A percentile compares a stretch with the other conserved stretches of the same genome.
phyloP scores from a whole-genome alignment of 106 monocot genomes.

The Ottelia alismoides region DNA sequence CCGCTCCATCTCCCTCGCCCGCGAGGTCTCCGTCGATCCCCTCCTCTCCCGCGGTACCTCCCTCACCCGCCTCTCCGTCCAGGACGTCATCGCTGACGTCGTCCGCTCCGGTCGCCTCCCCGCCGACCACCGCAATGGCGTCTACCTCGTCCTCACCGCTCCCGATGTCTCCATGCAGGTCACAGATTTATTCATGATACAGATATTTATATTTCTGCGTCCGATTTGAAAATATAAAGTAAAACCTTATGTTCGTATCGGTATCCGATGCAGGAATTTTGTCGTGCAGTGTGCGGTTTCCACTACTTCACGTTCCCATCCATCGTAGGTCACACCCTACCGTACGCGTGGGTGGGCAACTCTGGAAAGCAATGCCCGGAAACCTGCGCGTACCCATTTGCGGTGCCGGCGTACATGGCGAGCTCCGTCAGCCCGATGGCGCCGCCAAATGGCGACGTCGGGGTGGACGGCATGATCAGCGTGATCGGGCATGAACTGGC shows the following conservation, averaged over 20 bases:
- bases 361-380: no score
- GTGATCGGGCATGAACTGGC: no score
- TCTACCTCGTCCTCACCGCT: constrained; percentile 59
- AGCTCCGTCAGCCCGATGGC: no score
- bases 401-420: no score
- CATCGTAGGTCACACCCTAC: constrained; percentile 61
- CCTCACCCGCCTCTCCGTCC: constrained; percentile 52
- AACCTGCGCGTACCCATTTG: no score
- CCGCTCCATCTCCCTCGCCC: constrained; percentile 31
- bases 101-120: constrained; percentile 21
- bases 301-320: constrained; percentile 85
- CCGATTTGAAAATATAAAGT: no score
- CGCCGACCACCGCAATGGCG: constrained; percentile 42
- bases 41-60: constrained; percentile 15
- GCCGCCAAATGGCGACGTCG: no score
- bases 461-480: no score
- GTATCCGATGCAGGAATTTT: no score
- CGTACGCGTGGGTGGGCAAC: constrained; percentile 72
- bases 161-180: constrained; percentile 30
- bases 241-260: no score
- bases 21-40: constrained; percentile 15
- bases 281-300: constrained; percentile 59
- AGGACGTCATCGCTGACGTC: constrained; percentile 45
- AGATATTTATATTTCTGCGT: no score
- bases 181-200: no score